Conservation (phyloP, 2,329 filamentous ascomycete species). For the Polytolypa hystricis region DNA sequence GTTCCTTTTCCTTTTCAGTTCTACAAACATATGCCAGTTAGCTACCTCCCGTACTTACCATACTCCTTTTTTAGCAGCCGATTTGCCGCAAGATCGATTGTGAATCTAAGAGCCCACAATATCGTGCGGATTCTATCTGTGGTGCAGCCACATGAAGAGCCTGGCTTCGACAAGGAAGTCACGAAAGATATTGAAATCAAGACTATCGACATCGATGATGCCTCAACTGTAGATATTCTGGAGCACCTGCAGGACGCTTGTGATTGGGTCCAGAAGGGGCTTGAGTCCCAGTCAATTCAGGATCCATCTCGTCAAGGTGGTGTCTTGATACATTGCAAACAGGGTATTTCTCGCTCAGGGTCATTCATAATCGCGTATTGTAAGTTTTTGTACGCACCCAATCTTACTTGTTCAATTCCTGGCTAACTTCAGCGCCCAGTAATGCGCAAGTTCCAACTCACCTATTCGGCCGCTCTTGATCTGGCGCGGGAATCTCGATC, state of each 20-base stretch:
- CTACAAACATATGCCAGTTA: background rate
- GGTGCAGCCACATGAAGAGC: constrained; percentile 5
- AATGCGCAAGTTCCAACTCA: constrained; percentile 12
- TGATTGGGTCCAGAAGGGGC: constrained; percentile 14
- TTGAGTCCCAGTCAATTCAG: background rate
- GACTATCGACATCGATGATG: constrained; percentile 15
- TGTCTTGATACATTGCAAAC: constrained; percentile 16
- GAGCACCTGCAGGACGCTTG: constrained; percentile 12
- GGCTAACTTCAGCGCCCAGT: too few species aligned
- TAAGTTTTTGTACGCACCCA: constrained; percentile 8
- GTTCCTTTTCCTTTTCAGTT: background rate
- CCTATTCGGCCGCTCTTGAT: constrained; percentile 11
- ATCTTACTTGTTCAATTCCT: background rate
- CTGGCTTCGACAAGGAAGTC: constrained; percentile 3
- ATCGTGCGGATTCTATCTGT: constrained; percentile 9
- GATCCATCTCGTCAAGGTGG: constrained; percentile 1
- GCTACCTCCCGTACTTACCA: too few species aligned
- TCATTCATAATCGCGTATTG: constrained; percentile 15
- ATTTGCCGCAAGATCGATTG: constrained; percentile 9
- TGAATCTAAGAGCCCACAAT: constrained; percentile 7
- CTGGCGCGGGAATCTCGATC: constrained; percentile 11
- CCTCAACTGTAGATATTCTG: constrained; percentile 14
- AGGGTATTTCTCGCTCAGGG: constrained; percentile 16
- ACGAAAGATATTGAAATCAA: constrained; percentile 9
- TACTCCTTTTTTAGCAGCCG: constrained; percentile 9